Conservation (phyloP, 2,329 filamentous ascomycete genomes). For the Sclerotinia minor region DNA sequence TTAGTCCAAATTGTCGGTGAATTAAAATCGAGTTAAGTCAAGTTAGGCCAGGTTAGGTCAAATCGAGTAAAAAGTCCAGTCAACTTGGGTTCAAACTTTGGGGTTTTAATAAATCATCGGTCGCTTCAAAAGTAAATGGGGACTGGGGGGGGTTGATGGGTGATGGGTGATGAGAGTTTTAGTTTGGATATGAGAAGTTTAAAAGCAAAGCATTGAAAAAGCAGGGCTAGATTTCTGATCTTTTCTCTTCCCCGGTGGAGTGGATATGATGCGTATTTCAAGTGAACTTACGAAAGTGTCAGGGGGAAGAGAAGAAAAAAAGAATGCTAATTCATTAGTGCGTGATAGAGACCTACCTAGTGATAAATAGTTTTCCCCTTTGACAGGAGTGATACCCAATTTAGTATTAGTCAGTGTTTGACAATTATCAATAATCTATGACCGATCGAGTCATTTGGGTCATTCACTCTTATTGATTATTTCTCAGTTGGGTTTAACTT, state of each 20-base stretch:
- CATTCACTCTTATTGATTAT: not conserved
- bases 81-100: not conserved
- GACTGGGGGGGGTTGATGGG: no score
- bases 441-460: not conserved
- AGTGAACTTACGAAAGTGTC: not conserved
- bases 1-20: conserved; percentile 16
- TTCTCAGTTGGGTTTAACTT: not conserved
- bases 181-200: not conserved
- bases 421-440: not conserved
- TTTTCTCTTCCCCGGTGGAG: conserved; percentile 19
- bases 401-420: rapidly evolving
- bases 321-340: not conserved
- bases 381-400: not conserved
- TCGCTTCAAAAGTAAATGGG: not conserved
- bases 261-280: not conserved
- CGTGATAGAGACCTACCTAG: no score
- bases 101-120: not conserved
- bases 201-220: not conserved
- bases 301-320: not conserved
- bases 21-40: conserved; percentile 11
- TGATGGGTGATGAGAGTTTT: not conserved
- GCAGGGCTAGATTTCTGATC: conserved; percentile 10
- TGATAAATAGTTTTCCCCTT: not conserved
- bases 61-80: not conserved
- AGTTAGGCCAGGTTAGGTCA: not conserved